Evolutionary conservation across 2,329 filamentous ascomycete species (phyloP).

Genomic region (Drechslera avenae): DNA sequence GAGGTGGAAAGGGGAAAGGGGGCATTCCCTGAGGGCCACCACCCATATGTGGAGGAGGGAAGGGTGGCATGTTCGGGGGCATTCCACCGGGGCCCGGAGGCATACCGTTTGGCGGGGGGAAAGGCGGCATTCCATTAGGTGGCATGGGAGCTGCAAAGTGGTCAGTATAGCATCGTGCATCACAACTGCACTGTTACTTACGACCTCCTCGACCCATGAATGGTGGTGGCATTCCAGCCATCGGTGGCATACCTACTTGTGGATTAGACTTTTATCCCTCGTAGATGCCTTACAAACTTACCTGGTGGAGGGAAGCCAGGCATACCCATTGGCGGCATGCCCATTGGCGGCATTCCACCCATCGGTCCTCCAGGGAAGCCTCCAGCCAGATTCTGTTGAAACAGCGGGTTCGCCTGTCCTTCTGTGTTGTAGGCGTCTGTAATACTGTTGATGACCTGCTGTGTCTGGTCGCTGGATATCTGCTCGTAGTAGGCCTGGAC

Average conservation of each 20-base stretch:
- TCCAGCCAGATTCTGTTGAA: conserved; percentile 57
- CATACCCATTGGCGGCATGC: conserved; percentile 31
- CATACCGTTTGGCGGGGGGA: conserved; percentile 42
- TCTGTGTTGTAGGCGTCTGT: conserved; percentile 94
- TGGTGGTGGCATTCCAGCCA: conserved; percentile 45
- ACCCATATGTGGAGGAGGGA: conserved; percentile 46
- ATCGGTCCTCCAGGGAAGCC: conserved; percentile 50
- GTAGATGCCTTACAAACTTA: background rate
- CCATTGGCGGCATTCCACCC: conserved; percentile 25
- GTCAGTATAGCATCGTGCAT: conserved; percentile 3
- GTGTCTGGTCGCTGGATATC: conserved; percentile 97
- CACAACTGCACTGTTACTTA: conserved; percentile 23
- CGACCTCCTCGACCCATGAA: conserved; percentile 51
- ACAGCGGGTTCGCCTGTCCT: conserved; percentile 89
- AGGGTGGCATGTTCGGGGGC: conserved; percentile 45
- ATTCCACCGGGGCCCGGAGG: conserved; percentile 38
- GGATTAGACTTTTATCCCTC: conserved; percentile 13
- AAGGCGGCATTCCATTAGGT: conserved; percentile 37
- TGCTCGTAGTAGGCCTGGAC: conserved; percentile 99
- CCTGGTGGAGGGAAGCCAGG: conserved; percentile 30
- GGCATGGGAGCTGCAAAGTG: conserved; percentile 31
- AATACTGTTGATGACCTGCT: conserved; percentile 97
- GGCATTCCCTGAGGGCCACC: conserved; percentile 33
- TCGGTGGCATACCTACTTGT: conserved; percentile 33
- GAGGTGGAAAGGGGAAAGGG: conserved; percentile 39